phyloP scores from a whole-genome alignment of 2,329 filamentous ascomycete genomes.

The Albophoma yamanashiensis region DNA sequence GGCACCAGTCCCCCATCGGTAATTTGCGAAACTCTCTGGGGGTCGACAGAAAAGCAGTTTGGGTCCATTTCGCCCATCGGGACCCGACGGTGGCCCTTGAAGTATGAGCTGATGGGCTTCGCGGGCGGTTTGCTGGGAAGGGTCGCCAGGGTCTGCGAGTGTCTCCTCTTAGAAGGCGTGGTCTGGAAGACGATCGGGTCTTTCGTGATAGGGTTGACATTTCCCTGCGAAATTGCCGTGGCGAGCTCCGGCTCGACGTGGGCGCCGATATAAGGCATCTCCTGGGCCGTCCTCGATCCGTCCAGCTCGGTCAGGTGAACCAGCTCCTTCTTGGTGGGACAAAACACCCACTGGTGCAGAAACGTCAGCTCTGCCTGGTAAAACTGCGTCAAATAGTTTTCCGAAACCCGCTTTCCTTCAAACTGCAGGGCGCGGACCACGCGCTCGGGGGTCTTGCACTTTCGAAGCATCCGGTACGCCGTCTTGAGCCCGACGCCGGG shows the following conservation, averaged over 20 bases:
- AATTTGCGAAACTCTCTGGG: slow-evolving; percentile 33
- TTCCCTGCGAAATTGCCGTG: slow-evolving; percentile 63
- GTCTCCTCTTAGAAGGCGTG: slow-evolving; percentile 30
- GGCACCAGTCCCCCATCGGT: slow-evolving; percentile 39
- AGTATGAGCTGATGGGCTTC: slow-evolving; percentile 46
- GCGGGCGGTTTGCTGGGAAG: slow-evolving; percentile 14
- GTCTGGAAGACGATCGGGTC: slow-evolving; percentile 37
- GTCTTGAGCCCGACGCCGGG: slow-evolving; percentile 85
- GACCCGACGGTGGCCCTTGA: slow-evolving; percentile 38
- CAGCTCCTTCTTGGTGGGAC: slow-evolving; percentile 57
- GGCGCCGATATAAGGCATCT: slow-evolving; percentile 73
- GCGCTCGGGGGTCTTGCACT: slow-evolving; percentile 78
- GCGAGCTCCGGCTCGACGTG: slow-evolving; percentile 61
- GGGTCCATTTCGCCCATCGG: slow-evolving; percentile 53
- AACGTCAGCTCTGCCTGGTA: slow-evolving; percentile 86
- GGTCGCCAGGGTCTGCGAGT: slow-evolving; percentile 23
- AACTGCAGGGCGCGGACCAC: slow-evolving; percentile 77
- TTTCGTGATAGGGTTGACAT: slow-evolving; percentile 87
- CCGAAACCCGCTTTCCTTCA: slow-evolving; percentile 76
- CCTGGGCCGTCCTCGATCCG: slow-evolving; percentile 49
- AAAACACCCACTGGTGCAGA: slow-evolving; percentile 89
- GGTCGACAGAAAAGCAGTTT: slow-evolving; percentile 47
- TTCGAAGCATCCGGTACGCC: slow-evolving; percentile 80
- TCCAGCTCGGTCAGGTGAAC: slow-evolving; percentile 65
- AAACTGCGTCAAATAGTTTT: slow-evolving; percentile 73